phyloP scores from a whole-genome alignment of 2,329 filamentous ascomycete species.

The Pyricularia sp. region DNA sequence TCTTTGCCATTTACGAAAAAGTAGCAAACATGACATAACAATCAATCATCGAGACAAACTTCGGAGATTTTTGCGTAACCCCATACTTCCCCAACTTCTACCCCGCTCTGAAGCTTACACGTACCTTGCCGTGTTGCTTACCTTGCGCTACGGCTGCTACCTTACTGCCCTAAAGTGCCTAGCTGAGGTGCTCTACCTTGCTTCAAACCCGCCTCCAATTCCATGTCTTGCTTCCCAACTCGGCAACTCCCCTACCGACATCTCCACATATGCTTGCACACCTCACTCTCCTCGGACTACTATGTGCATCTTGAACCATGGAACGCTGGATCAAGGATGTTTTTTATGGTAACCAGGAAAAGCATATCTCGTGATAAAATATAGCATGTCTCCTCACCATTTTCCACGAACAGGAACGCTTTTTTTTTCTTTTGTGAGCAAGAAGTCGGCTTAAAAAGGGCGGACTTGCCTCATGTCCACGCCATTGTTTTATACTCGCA shows the following conservation, averaged over 20 bases:
- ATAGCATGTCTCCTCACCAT: background rate
- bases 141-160: background rate
- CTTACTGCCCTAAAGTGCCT: background rate
- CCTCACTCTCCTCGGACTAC: background rate
- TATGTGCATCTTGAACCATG: background rate
- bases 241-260: background rate
- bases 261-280: background rate
- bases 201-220: background rate
- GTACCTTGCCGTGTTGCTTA: background rate
- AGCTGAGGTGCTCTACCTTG: background rate
- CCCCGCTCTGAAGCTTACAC: background rate
- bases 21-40: background rate
- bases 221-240: background rate
- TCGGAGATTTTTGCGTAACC: background rate
- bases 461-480: background rate
- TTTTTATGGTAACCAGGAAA: background rate
- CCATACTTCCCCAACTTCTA: background rate
- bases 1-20: background rate
- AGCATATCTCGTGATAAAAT: background rate
- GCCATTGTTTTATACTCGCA: background rate
- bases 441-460: background rate
- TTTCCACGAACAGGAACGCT: background rate
- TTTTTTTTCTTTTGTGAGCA: too few relatives aligned
- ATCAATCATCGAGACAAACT: background rate
- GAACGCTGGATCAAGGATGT: background rate